Evolutionary conservation across 139 green algal species (phyloP).

Genomic region (Haematococcus lacustris): DNA sequence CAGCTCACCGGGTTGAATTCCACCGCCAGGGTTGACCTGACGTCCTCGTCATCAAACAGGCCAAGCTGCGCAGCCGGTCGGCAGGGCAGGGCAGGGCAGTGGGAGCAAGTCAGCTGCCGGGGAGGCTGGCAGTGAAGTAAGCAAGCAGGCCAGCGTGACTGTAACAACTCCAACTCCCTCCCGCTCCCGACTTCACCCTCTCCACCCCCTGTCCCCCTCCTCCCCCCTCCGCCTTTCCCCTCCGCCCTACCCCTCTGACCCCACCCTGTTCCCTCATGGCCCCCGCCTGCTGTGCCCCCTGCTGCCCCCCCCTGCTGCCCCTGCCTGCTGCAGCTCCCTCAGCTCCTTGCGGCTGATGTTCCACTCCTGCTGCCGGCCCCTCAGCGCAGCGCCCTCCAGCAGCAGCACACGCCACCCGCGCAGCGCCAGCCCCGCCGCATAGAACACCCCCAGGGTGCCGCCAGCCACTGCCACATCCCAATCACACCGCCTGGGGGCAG

Average conservation of each 20-base stretch:
- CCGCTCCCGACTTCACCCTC: too few relatives aligned
- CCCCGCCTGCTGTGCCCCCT: too few relatives aligned
- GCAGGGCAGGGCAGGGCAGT: background rate
- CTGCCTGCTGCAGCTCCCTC: slow-evolving; percentile 61
- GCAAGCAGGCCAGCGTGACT: too few relatives aligned
- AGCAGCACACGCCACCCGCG: slow-evolving; percentile 72
- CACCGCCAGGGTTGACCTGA: slow-evolving; percentile 57
- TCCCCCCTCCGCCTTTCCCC: too few relatives aligned
- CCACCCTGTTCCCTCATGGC: too few relatives aligned
- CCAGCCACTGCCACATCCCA: slow-evolving; percentile 85
- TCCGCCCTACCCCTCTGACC: too few relatives aligned
- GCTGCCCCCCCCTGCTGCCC: too few relatives aligned
- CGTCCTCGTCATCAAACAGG: slow-evolving; percentile 63
- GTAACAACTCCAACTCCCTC: too few relatives aligned
- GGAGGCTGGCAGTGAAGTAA: too few relatives aligned
- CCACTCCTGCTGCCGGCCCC: slow-evolving; percentile 72
- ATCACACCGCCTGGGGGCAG: too few relatives aligned
- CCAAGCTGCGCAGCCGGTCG: slow-evolving; percentile 53
- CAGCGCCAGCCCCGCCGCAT: slow-evolving; percentile 65
- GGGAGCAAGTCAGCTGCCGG: too few relatives aligned
- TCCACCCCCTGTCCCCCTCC: too few relatives aligned
- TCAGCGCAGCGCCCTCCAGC: slow-evolving; percentile 78
- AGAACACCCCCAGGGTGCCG: slow-evolving; percentile 69
- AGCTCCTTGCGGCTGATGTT: slow-evolving; percentile 80
- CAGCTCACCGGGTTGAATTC: slow-evolving; percentile 87